phyloP scores from a whole-genome alignment of 1,284 basidiomycete genomes.

The Meira nashicola region DNA sequence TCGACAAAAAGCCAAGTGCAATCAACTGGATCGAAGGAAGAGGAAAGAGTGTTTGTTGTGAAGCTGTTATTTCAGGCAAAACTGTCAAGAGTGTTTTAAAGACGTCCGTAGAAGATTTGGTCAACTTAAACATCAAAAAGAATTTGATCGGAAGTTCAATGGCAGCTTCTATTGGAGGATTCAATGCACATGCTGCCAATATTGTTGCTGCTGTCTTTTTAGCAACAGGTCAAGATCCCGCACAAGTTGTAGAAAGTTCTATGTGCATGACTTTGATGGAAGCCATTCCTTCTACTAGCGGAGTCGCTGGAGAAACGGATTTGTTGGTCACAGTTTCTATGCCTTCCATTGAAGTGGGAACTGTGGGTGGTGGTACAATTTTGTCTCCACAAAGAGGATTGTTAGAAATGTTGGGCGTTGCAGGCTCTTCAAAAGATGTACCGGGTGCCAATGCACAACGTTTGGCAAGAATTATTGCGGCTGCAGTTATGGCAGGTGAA shows the following conservation, averaged over 20 bases:
- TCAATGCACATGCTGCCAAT: conserved; percentile 98
- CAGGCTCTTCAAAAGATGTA: conserved; percentile 40
- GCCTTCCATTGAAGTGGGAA: conserved; percentile 57
- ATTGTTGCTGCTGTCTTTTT: conserved; percentile 91
- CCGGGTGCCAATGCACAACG: conserved; percentile 52
- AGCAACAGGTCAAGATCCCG: conserved; percentile 96
- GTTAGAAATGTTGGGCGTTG: conserved; percentile 50
- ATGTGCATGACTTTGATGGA: conserved; percentile 99
- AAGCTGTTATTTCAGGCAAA: conserved; percentile 84
- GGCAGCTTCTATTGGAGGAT: conserved; percentile 94
- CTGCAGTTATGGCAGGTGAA: conserved; percentile 52
- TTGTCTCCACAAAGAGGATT: conserved; percentile 46
- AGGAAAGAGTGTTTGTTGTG: conserved; percentile 94
- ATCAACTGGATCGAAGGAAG: conserved; percentile 99
- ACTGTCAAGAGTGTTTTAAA: conserved; percentile 87
- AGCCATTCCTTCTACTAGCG: conserved; percentile 60
- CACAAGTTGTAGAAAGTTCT: conserved; percentile 96
- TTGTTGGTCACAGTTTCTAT: conserved; percentile 60
- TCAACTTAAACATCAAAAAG: conserved; percentile 94
- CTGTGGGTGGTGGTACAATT: conserved; percentile 84
- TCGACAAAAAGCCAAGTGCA: conserved; percentile 98
- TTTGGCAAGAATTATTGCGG: conserved; percentile 49
- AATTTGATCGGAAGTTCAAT: conserved; percentile 95
- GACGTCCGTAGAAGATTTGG: conserved; percentile 85
- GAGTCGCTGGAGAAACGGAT: conserved; percentile 67